Evolutionary conservation across 352 stramenopile genomes (phyloP).

Genomic region (Globisporangium cederbergense): DNA sequence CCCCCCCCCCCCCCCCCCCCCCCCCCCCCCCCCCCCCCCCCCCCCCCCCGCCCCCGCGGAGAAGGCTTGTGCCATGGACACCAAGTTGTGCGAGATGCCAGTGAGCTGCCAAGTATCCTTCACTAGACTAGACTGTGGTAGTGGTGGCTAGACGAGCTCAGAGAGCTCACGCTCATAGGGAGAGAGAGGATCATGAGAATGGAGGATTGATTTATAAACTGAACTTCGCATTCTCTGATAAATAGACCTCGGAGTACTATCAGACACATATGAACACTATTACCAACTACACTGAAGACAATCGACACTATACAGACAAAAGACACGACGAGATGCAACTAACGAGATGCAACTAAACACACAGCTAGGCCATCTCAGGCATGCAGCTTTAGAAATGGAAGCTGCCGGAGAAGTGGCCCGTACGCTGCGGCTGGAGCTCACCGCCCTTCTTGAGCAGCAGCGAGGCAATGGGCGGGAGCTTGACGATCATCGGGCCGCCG

Average conservation of each 20-base stretch:
- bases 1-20: too few species aligned
- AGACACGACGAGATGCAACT: background rate
- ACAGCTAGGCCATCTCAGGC: too few species aligned
- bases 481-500: conserved; percentile 30
- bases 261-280: conserved; percentile 11
- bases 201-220: too few species aligned
- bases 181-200: too few species aligned
- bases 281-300: background rate
- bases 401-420: conserved; percentile 20
- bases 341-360: too few species aligned
- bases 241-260: background rate
- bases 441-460: conserved; percentile 38
- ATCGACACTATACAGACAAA: conserved; percentile 2
- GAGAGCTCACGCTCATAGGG: too few species aligned
- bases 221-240: too few species aligned
- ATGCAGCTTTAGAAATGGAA: conserved; percentile 16
- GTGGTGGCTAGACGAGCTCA: background rate
- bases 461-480: conserved; percentile 59
- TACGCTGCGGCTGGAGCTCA: conserved; percentile 16
- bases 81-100: too few species aligned
- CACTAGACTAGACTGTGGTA: conserved; percentile 6
- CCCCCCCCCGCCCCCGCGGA: too few species aligned
- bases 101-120: too few species aligned
- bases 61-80: too few species aligned
- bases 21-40: too few species aligned